Percentiles rank a stretch among this genome's conserved stretches.
Conservation (phyloP, 345 rosid genomes). For the Cardiospermum halicacabum region DNA sequence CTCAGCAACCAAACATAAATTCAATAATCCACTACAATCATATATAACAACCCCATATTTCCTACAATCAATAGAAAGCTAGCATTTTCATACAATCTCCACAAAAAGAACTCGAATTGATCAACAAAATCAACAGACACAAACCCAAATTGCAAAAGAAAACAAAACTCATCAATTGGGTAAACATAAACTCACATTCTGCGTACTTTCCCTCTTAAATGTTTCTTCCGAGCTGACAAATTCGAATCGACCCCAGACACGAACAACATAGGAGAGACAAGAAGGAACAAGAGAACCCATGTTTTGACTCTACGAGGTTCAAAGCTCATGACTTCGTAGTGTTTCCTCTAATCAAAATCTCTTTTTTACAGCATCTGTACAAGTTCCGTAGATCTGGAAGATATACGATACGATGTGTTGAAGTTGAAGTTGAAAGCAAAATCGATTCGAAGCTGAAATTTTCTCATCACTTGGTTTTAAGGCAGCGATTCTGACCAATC, state of each 20-base stretch:
- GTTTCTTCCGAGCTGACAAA: constrained; percentile 56
- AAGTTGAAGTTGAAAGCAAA: constrained; percentile 1
- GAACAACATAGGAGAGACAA: constrained; percentile 31
- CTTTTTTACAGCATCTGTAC: neutral
- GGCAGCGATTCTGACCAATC: neutral
- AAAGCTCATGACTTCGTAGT: neutral
- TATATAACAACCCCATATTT: neutral
- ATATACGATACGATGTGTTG: neutral
- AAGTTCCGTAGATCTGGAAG: neutral
- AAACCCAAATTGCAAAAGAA: neutral
- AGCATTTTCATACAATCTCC: neutral
- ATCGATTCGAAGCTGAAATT: neutral
- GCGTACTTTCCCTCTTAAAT: constrained; percentile 77
- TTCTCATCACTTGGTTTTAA: neutral
- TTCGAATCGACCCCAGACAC: constrained; percentile 35
- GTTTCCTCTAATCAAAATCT: too few relatives aligned
- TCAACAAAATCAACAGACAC: neutral
- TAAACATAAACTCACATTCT: constrained; percentile 46
- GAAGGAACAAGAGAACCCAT: constrained; percentile 43
- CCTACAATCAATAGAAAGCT: neutral
- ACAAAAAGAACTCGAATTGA: constrained; percentile 2
- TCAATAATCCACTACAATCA: neutral
- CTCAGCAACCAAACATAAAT: neutral
- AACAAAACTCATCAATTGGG: neutral
- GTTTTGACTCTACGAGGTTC: constrained; percentile 18